phyloP scores from a whole-genome alignment of 2,329 filamentous ascomycete genomes.

The Microcyclospora tardicrescens region DNA sequence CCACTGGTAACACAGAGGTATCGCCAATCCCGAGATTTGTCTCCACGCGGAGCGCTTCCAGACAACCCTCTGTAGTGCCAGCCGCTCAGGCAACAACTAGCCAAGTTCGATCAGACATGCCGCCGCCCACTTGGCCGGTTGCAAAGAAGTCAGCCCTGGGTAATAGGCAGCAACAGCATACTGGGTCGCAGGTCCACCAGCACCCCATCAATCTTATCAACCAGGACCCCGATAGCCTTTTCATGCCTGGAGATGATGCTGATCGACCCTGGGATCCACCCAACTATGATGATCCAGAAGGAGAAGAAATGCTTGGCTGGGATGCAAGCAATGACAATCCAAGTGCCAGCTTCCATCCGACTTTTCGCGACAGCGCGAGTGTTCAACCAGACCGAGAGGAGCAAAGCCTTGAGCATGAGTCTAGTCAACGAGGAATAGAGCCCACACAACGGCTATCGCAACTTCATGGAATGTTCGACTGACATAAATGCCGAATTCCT shows the following conservation, averaged over 20 bases:
- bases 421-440: conserved; percentile 38
- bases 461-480: conserved; percentile 28
- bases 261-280: conserved; percentile 62
- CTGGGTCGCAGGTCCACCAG: conserved; percentile 12
- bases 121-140: conserved; percentile 26
- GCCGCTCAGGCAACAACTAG: conserved; percentile 4
- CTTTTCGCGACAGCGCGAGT: conserved; percentile 30
- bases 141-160: conserved; percentile 20
- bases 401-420: background rate
- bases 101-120: conserved; percentile 25
- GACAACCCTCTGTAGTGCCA: conserved; percentile 13
- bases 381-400: conserved; percentile 9
- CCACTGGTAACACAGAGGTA: conserved; percentile 20
- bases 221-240: conserved; percentile 53
- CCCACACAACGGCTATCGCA: conserved; percentile 65
- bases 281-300: conserved; percentile 49
- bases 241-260: conserved; percentile 54
- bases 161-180: conserved; percentile 15
- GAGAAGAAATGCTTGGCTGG: conserved; percentile 59
- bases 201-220: conserved; percentile 41
- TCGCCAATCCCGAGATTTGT: conserved; percentile 24
- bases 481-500: conserved; percentile 6
- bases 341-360: conserved; percentile 30
- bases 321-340: conserved; percentile 55
- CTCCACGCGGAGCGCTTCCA: conserved; percentile 19